These are phyloP conservation scores for Flaveria bidentis DNA, from an alignment of 129 eudicot species.

Conservation along the genomic window DNA sequence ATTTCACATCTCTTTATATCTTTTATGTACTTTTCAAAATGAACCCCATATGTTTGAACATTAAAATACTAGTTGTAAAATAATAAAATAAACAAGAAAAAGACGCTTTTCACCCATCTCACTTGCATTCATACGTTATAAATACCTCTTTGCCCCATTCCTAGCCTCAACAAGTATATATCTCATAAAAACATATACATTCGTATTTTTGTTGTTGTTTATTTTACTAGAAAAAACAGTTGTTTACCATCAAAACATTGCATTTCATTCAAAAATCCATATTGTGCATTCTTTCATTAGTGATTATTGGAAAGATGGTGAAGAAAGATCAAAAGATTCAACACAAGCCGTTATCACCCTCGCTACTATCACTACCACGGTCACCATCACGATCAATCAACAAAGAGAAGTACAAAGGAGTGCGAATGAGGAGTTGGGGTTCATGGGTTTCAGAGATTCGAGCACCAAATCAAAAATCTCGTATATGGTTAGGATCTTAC, in stretches of 20 bases:
- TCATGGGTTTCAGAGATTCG: constrained; percentile 89
- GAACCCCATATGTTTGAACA: constrained; percentile 12
- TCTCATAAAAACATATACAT: not conserved
- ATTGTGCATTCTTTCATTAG: not conserved
- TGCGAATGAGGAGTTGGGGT: constrained; percentile 98
- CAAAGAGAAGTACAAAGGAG: constrained; percentile 83
- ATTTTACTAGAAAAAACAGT: not conserved
- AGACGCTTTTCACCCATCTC: constrained; percentile 23
- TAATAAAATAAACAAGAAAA: not conserved
- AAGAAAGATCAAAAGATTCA: constrained; percentile 42
- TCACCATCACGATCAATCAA: constrained; percentile 1
- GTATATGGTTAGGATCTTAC: constrained; percentile 93
- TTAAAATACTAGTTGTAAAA: not conserved
- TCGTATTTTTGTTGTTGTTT: not conserved
- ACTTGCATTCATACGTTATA: constrained; percentile 34
- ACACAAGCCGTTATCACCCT: constrained; percentile 15
- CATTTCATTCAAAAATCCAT: not conserved
- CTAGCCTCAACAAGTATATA: constrained; percentile 13
- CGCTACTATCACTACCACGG: not conserved
- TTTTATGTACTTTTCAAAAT: constrained; percentile 7
- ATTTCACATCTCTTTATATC: constrained; percentile 24
- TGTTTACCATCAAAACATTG: not conserved
- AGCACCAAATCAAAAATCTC: constrained; percentile 89
- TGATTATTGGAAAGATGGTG: constrained; percentile 41
- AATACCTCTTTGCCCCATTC: constrained; percentile 25